phyloP scores from a whole-genome alignment of 1,139 yeast species.

The Candida sojae region DNA sequence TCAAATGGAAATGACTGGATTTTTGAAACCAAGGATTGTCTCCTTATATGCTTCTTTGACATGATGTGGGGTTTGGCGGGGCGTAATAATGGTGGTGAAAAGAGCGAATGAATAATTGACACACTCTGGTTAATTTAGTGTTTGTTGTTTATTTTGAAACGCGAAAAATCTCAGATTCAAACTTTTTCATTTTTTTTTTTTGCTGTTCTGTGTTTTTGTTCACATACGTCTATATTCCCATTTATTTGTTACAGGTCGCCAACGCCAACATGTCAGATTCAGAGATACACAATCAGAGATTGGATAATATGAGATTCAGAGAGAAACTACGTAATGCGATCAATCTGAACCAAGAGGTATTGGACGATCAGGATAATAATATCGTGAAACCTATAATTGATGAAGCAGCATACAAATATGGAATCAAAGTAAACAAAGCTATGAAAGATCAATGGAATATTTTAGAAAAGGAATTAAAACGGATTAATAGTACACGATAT shows the following conservation, averaged over 20 bases:
- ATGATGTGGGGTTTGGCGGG: slow-evolving; percentile 2
- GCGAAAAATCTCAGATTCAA: neutral
- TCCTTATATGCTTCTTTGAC: slow-evolving; percentile 22
- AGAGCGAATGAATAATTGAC: neutral
- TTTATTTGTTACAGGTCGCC: neutral
- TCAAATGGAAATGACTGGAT: slow-evolving; percentile 60
- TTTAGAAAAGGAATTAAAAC: neutral
- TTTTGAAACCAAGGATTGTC: slow-evolving; percentile 38
- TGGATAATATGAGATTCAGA: neutral
- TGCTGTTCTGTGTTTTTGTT: neutral
- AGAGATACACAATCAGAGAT: neutral
- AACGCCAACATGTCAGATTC: slow-evolving; percentile 1
- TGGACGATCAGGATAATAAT: slow-evolving; percentile 1
- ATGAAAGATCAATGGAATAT: neutral
- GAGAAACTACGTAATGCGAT: neutral
- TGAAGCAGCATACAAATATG: neutral
- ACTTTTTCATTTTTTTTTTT: neutral
- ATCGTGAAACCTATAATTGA: slow-evolving; percentile 2
- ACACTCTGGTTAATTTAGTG: neutral
- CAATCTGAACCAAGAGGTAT: neutral
- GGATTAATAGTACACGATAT: neutral
- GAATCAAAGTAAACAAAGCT: neutral
- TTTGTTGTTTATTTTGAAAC: slow-evolving; percentile 4
- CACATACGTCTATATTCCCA: neutral
- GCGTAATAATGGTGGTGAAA: neutral